phyloP scores from a whole-genome alignment of 306 rosid species.

The Rubus idaeus region DNA sequence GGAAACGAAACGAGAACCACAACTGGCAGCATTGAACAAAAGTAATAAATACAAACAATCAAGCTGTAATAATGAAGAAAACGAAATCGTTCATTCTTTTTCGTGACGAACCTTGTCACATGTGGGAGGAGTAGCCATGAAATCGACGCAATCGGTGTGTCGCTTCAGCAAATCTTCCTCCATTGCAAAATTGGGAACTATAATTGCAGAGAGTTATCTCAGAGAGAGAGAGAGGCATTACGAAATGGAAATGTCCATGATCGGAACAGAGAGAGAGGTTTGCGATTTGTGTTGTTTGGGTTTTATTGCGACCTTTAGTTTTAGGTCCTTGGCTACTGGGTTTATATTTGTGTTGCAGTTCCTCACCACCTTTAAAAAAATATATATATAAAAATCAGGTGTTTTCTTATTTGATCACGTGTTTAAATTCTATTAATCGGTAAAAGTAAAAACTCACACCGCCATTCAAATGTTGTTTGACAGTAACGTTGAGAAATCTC shows the following conservation, averaged over 20 bases:
- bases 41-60: neutral
- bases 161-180: conserved; percentile 63
- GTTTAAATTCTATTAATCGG: neutral
- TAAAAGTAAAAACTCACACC: neutral
- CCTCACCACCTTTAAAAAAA: too few relatives aligned
- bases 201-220: too few relatives aligned
- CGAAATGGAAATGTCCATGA: conserved; percentile 23
- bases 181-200: conserved; percentile 32
- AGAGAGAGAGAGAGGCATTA: neutral
- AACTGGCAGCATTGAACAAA: neutral
- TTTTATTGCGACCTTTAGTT: neutral
- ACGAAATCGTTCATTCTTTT: neutral
- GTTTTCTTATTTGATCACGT: neutral
- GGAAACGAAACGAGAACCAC: neutral
- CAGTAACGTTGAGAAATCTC: too few relatives aligned
- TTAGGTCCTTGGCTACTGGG: neutral
- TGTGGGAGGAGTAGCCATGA: conserved; percentile 88
- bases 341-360: neutral
- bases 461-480: too few relatives aligned
- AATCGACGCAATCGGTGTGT: conserved; percentile 82
- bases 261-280: conserved; percentile 5
- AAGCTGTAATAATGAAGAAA: neutral
- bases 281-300: neutral
- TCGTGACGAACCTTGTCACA: conserved; percentile 69
- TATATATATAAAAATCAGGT: too few relatives aligned